Evolutionary conservation across 73 alveolate species (phyloP).

Genomic region (Blepharisma stoltei): DNA sequence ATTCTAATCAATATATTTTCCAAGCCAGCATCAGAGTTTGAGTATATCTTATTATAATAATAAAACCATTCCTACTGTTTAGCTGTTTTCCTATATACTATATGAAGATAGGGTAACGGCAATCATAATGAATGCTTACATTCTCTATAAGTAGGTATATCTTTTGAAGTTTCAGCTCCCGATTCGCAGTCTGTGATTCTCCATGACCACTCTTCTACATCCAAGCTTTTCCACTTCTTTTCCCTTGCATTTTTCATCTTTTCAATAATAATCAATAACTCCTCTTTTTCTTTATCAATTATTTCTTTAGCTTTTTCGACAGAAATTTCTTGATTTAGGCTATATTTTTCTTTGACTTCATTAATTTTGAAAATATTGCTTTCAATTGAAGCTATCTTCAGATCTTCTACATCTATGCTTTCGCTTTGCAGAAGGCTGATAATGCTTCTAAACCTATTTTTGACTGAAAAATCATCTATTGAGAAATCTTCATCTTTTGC

Average conservation of each 20-base stretch:
- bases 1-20: neutral
- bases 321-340: no score
- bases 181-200: no score
- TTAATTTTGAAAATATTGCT: no score
- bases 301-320: no score
- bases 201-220: no score
- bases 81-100: neutral
- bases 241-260: no score
- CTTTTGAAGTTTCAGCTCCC: neutral
- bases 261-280: no score
- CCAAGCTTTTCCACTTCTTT: no score
- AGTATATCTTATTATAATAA: neutral
- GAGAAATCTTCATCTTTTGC: neutral
- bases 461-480: neutral
- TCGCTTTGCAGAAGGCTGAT: neutral
- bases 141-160: neutral
- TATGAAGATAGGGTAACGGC: neutral
- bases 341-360: no score
- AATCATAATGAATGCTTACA: neutral
- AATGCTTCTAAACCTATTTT: neutral
- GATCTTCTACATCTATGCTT: neutral
- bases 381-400: neutral
- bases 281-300: no score
- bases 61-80: neutral
- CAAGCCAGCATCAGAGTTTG: slow-evolving; percentile 9